phyloP scores from a whole-genome alignment of 345 rosid genomes.

The Trapa incisa region DNA sequence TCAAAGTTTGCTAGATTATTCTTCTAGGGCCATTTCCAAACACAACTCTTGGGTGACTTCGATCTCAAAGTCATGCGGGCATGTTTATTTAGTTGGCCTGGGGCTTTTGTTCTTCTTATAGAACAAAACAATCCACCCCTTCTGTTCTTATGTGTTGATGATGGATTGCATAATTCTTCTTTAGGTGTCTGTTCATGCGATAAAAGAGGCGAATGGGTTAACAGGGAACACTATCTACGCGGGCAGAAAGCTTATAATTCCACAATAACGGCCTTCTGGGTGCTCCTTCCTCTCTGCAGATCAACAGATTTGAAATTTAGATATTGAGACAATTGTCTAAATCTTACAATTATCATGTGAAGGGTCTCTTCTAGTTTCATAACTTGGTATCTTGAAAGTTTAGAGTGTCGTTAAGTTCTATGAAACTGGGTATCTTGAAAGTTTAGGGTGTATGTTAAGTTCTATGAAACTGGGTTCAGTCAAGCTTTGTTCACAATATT shows the following conservation, averaged over 20 bases:
- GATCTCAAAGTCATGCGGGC: not conserved
- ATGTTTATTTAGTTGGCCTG: not conserved
- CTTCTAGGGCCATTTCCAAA: not conserved
- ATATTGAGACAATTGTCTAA: not conserved
- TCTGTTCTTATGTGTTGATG: not conserved
- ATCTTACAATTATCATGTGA: not conserved
- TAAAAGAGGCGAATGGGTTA: constrained; percentile 28
- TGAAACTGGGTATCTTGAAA: too few species aligned
- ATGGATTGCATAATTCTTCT: not conserved
- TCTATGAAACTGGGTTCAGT: too few species aligned
- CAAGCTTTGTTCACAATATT: too few species aligned
- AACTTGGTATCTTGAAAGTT: too few species aligned
- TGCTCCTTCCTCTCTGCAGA: not conserved
- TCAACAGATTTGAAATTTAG: not conserved
- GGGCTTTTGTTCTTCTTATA: not conserved
- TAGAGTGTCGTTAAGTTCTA: too few species aligned
- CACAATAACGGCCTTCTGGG: constrained; percentile 3
- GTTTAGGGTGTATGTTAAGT: too few species aligned
- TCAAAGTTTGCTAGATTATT: not conserved
- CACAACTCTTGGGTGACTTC: not conserved
- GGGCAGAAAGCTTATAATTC: constrained; percentile 28
- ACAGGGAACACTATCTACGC: constrained; percentile 23
- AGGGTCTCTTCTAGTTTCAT: not conserved
- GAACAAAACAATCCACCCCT: not conserved
- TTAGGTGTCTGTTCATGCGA: constrained; percentile 22